A percentile compares a stretch with the other conserved stretches of the same genome.
Conservation (phyloP, 2,329 filamentous ascomycete genomes). For the Didymella glomerata region DNA sequence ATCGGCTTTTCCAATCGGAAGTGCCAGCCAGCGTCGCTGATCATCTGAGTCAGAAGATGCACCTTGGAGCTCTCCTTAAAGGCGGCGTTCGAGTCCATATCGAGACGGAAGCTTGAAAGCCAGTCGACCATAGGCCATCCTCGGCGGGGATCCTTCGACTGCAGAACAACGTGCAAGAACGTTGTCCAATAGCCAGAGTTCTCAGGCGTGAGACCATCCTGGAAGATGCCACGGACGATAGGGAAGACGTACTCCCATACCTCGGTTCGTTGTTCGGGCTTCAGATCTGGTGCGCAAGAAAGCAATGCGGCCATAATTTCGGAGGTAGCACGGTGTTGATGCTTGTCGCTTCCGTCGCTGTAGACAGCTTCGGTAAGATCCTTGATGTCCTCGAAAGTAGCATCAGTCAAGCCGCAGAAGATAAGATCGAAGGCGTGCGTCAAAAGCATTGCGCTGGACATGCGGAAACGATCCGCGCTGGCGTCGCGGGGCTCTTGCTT, state of each 20-base stretch:
- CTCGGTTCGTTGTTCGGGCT: constrained; percentile 73
- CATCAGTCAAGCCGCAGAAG: constrained; percentile 77
- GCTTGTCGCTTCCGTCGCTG: constrained; percentile 93
- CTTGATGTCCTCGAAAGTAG: constrained; percentile 87
- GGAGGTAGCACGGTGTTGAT: constrained; percentile 93
- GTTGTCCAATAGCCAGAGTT: constrained; percentile 95
- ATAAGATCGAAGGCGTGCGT: constrained; percentile 92
- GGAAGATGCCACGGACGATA: constrained; percentile 83
- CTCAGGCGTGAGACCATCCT: constrained; percentile 92
- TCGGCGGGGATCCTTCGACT: constrained; percentile 87
- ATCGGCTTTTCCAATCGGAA: constrained; percentile 91
- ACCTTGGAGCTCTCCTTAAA: constrained; percentile 99
- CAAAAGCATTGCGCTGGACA: constrained; percentile 85
- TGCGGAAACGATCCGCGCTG: constrained; percentile 84
- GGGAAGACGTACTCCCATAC: constrained; percentile 93
- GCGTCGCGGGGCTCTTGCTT: constrained; percentile 94
- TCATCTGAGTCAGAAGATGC: constrained; percentile 84
- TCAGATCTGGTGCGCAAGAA: constrained; percentile 80
- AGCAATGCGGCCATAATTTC: constrained; percentile 91
- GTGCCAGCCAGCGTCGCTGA: constrained; percentile 92
- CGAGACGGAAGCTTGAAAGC: constrained; percentile 84
- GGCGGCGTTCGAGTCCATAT: constrained; percentile 94
- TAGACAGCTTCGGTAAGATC: constrained; percentile 80
- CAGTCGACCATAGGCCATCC: constrained; percentile 85
- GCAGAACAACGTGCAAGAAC: constrained; percentile 87